Evolutionary conservation across 1,284 basidiomycete genomes (phyloP).

Genomic region (Bjerkandera adusta): DNA sequence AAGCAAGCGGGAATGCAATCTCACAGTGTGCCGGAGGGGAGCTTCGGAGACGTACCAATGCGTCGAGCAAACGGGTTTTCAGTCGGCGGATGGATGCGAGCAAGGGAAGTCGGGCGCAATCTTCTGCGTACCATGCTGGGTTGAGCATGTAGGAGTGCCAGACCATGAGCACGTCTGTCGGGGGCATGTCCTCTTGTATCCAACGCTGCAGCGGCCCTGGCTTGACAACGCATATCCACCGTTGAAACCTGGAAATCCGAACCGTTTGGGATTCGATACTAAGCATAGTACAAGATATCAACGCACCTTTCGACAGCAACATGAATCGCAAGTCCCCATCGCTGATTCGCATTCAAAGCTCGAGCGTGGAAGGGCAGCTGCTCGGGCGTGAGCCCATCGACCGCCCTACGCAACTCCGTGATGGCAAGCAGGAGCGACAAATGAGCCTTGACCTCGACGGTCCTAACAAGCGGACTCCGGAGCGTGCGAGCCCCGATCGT

Average conservation of each 20-base stretch:
- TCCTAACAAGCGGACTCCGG: no score
- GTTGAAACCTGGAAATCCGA: conserved; percentile 7
- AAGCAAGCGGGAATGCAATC: no score
- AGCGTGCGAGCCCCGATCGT: no score
- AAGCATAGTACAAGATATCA: neutral
- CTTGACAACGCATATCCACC: neutral
- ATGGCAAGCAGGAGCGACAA: conserved; percentile 14
- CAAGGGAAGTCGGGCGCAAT: conserved; percentile 4
- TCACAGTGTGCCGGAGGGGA: neutral
- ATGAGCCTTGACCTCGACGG: conserved; percentile 16
- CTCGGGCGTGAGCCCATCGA: conserved; percentile 1
- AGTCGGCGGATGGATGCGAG: no score
- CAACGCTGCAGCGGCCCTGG: neutral
- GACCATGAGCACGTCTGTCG: conserved; percentile 12
- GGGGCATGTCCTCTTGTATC: conserved; percentile 2
- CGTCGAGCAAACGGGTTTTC: no score
- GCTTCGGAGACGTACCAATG: no score
- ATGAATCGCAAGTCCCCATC: conserved; percentile 15
- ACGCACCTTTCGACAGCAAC: conserved; percentile 16
- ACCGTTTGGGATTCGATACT: neutral
- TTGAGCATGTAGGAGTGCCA: conserved; percentile 16
- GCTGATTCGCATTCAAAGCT: conserved; percentile 2
- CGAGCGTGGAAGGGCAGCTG: conserved; percentile 3
- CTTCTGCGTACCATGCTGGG: conserved; percentile 16
- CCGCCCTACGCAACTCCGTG: conserved; percentile 4